A percentile compares a stretch with the other conserved stretches of the same genome.
Evolutionary conservation across 345 rosid species (phyloP).

Genomic region (Sonneratia alba): DNA sequence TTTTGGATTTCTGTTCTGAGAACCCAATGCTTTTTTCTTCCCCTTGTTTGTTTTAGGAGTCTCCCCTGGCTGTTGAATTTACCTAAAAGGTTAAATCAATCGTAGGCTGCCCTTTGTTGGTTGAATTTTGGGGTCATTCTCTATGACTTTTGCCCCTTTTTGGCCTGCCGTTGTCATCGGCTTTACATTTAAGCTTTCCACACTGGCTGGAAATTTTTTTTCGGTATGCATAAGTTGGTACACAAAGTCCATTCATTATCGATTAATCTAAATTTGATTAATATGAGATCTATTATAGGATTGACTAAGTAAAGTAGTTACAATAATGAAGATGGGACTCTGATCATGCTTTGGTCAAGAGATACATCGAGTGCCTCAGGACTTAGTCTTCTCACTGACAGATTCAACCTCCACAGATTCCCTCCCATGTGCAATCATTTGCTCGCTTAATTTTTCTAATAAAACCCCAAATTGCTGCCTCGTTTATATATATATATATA

Average conservation of each 20-base stretch:
- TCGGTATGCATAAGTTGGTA: too few relatives aligned
- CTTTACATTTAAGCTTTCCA: not conserved
- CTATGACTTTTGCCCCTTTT: too few relatives aligned
- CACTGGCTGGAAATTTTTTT: not conserved
- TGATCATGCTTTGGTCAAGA: not conserved
- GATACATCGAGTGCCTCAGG: not conserved
- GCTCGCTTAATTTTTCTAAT: not conserved
- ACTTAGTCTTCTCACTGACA: not conserved
- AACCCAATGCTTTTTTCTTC: not conserved
- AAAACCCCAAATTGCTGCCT: too few relatives aligned
- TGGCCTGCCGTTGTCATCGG: not conserved
- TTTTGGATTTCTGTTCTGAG: not conserved
- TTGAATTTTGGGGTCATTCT: too few relatives aligned
- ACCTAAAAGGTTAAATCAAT: not conserved
- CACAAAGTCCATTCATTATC: too few relatives aligned
- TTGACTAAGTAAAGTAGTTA: not conserved
- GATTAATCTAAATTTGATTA: too few relatives aligned
- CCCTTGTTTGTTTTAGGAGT: not conserved
- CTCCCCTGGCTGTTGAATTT: not conserved
- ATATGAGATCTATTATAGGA: too few relatives aligned
- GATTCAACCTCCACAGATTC: slow-evolving; percentile 2
- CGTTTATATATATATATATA: not conserved
- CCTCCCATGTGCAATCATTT: slow-evolving; percentile 3
- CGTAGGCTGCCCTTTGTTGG: not conserved
- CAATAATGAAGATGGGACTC: not conserved